These are phyloP conservation scores for Bimuria novae-zelandiae DNA, from an alignment of 2,329 filamentous ascomycete genomes.

Conservation along the genomic window DNA sequence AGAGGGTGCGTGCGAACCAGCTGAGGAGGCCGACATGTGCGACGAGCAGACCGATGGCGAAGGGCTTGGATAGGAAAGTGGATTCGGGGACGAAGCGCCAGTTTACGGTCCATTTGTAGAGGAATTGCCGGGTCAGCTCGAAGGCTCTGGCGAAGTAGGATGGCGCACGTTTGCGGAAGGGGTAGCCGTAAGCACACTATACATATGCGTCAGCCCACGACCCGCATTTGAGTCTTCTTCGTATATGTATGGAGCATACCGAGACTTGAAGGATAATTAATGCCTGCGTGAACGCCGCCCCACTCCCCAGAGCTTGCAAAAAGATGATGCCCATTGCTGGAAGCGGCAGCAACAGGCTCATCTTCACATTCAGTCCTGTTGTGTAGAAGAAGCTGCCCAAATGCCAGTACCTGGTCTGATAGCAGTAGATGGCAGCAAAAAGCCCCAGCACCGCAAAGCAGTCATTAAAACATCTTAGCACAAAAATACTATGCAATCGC, in stretches of 20 bases:
- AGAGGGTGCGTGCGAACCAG: slow-evolving; percentile 68
- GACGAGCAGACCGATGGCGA: slow-evolving; percentile 69
- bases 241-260: slow-evolving; percentile 54
- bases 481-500: slow-evolving; percentile 88
- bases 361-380: slow-evolving; percentile 87
- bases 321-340: slow-evolving; percentile 80
- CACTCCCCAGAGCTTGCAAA: slow-evolving; percentile 72
- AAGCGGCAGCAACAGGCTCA: slow-evolving; percentile 82
- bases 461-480: slow-evolving; percentile 95
- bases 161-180: slow-evolving; percentile 69
- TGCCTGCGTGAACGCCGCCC: slow-evolving; percentile 68
- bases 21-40: slow-evolving; percentile 69
- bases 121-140: slow-evolving; percentile 86
- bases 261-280: slow-evolving; percentile 79
- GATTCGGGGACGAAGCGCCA: slow-evolving; percentile 94
- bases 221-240: slow-evolving; percentile 1
- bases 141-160: slow-evolving; percentile 85
- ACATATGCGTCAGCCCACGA: neutral
- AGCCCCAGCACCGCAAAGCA: slow-evolving; percentile 84
- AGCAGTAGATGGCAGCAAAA: slow-evolving; percentile 77
- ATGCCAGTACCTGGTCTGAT: slow-evolving; percentile 76
- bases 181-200: slow-evolving; percentile 61
- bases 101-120: slow-evolving; percentile 99
- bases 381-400: slow-evolving; percentile 74
- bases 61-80: slow-evolving; percentile 71